Evolutionary conservation across 805 yeast genomes (phyloP).

Genomic region (Maudiozyma barnettii): DNA sequence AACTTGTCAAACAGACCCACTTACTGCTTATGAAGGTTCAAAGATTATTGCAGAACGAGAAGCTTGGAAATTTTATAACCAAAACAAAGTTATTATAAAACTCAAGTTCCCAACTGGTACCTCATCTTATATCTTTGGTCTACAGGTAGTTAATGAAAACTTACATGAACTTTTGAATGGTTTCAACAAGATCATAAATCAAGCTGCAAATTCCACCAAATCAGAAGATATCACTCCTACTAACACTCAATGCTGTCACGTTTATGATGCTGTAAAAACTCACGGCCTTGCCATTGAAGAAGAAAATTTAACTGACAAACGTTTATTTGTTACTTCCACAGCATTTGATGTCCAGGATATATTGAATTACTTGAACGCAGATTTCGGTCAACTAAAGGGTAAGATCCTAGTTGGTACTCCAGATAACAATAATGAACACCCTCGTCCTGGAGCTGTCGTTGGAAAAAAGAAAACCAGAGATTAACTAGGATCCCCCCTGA

Average conservation of each 20-base stretch:
- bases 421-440: neutral
- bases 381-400: constrained; percentile 36
- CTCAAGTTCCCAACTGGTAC: constrained; percentile 34
- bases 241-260: constrained; percentile 34
- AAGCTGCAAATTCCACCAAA: constrained; percentile 11
- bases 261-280: constrained; percentile 50
- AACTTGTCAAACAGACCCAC: constrained; percentile 6
- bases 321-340: constrained; percentile 24
- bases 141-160: constrained; percentile 36
- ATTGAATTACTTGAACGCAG: constrained; percentile 25
- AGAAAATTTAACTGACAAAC: constrained; percentile 25
- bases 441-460: neutral
- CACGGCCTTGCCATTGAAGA: constrained; percentile 42
- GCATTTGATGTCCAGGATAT: constrained; percentile 21
- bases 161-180: constrained; percentile 30
- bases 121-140: constrained; percentile 42
- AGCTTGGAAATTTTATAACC: constrained; percentile 43
- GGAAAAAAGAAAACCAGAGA: neutral
- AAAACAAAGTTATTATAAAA: constrained; percentile 29
- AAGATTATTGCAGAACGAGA: constrained; percentile 48
- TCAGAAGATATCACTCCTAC: neutral
- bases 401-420: constrained; percentile 36
- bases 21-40: constrained; percentile 32
- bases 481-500: neutral
- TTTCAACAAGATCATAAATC: constrained; percentile 28